phyloP scores from a whole-genome alignment of 1,284 basidiomycete genomes.

The Pseudozyma tsukubaensis region DNA sequence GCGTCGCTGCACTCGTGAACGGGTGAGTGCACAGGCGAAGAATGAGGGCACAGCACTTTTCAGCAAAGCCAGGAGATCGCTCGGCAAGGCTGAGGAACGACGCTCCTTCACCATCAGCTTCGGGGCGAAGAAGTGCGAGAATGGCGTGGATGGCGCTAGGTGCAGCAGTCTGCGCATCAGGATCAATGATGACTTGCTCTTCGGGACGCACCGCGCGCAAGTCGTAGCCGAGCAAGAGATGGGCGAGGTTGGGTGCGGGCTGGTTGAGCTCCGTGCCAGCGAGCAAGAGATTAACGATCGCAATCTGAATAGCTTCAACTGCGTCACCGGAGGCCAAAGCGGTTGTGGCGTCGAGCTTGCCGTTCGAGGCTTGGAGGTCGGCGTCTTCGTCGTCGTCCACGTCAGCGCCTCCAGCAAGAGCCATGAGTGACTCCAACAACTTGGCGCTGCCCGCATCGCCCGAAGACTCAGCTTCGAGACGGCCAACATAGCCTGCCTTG shows the following conservation, averaged over 20 bases:
- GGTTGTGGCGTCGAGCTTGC: slow-evolving; percentile 58
- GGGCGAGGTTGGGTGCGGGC: slow-evolving; percentile 85
- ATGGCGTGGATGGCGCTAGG: slow-evolving; percentile 77
- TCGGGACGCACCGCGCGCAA: slow-evolving; percentile 71
- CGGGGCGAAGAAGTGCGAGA: slow-evolving; percentile 69
- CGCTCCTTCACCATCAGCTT: slow-evolving; percentile 27
- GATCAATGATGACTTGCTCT: slow-evolving; percentile 71
- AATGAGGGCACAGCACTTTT: slow-evolving; percentile 84
- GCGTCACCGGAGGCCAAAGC: slow-evolving; percentile 66
- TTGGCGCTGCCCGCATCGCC: slow-evolving; percentile 44
- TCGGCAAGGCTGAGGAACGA: slow-evolving; percentile 47
- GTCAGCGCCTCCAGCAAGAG: slow-evolving; percentile 67
- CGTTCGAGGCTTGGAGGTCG: slow-evolving; percentile 72
- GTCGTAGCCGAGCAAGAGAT: slow-evolving; percentile 86
- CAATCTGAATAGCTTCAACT: slow-evolving; percentile 79
- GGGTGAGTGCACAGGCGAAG: slow-evolving; percentile 88
- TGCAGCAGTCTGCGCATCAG: slow-evolving; percentile 71
- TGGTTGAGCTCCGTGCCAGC: slow-evolving; percentile 78
- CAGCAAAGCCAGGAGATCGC: slow-evolving; percentile 79
- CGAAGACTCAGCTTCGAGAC: slow-evolving; percentile 73
- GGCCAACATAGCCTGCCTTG: slow-evolving; percentile 79
- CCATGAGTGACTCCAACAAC: slow-evolving; percentile 64
- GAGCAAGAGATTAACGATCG: slow-evolving; percentile 87
- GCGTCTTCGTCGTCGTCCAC: slow-evolving; percentile 73
- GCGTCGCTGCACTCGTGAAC: slow-evolving; percentile 82